Conservation (phyloP, 148 eudicot genomes). For the Camellia sinensis region DNA sequence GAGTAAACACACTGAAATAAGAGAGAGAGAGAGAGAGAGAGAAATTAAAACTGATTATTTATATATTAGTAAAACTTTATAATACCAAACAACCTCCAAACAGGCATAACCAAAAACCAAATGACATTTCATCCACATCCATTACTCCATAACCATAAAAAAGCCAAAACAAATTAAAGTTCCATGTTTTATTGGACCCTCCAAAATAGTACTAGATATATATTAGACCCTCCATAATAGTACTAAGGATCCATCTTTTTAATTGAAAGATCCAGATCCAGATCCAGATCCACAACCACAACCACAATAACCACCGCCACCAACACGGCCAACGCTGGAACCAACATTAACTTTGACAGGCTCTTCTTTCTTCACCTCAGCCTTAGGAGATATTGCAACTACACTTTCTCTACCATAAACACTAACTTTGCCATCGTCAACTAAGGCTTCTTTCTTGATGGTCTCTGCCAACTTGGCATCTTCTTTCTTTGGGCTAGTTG, state of each 20-base stretch:
- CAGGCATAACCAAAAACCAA: not conserved
- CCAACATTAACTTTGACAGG: not conserved
- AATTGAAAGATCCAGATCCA: not conserved
- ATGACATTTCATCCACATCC: not conserved
- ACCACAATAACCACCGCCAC: not conserved
- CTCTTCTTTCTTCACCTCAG: not conserved
- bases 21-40: constrained; percentile 1
- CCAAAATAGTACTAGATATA: too few relatives aligned
- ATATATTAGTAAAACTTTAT: not conserved
- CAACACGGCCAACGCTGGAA: too few relatives aligned
- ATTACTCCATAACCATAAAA: not conserved
- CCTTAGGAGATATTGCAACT: not conserved
- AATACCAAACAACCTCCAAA: not conserved
- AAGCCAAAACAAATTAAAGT: not conserved
- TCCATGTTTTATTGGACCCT: not conserved
- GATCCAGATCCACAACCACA: not conserved
- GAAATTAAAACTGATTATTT: not conserved
- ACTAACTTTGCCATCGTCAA: too few relatives aligned
- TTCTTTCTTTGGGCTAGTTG: not conserved
- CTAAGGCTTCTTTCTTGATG: not conserved
- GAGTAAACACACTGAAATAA: not conserved
- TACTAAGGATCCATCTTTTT: not conserved
- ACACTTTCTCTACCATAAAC: too few relatives aligned
- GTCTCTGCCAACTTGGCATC: not conserved
- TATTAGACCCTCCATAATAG: not conserved